These are phyloP conservation scores for Antitrichia curtipendula DNA, from an alignment of 225 moss, liverwort and hornwort species.

Conservation along the genomic window DNA sequence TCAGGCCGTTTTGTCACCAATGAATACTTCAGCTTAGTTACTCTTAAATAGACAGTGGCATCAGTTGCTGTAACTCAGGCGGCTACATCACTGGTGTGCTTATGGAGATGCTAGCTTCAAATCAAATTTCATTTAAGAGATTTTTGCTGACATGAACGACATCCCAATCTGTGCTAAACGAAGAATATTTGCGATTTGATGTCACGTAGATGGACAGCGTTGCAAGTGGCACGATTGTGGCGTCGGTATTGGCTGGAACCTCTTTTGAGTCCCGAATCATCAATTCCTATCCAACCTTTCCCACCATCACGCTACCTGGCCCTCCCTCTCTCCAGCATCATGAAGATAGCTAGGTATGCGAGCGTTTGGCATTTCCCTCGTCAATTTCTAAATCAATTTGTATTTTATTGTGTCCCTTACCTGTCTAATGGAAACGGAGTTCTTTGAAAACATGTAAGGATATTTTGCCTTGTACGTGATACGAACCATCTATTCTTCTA, in stretches of 20 bases:
- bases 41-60: background rate
- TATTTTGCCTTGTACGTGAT: background rate
- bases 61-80: background rate
- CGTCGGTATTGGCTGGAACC: conserved; percentile 95
- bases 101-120: background rate
- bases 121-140: background rate
- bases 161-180: background rate
- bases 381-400: background rate
- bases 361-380: background rate
- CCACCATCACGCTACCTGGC: conserved; percentile 85
- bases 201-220: conserved; percentile 62
- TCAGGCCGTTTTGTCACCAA: background rate
- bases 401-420: background rate
- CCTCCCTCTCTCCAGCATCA: conserved; percentile 82
- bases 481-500: background rate
- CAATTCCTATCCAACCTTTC: conserved; percentile 45
- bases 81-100: background rate
- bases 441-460: background rate
- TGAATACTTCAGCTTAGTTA: background rate
- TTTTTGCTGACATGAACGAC: background rate
- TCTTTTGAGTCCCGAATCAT: conserved; percentile 56
- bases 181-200: background rate
- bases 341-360: conserved; percentile 78
- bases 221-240: conserved; percentile 91
- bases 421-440: background rate